phyloP scores from a whole-genome alignment of 805 yeast species.

The Henningerozyma blattae region DNA sequence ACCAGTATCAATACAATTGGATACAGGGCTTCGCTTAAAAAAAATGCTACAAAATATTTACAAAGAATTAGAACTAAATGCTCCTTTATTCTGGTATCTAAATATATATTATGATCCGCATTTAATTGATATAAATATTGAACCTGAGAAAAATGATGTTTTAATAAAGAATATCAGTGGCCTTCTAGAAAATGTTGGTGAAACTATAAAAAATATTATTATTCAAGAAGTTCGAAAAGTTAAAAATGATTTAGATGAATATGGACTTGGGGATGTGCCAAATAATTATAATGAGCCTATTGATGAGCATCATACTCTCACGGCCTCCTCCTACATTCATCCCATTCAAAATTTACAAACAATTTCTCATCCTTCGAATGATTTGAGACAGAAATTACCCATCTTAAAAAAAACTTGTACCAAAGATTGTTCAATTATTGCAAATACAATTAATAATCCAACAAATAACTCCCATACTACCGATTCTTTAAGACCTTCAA shows the following conservation, averaged over 20 bases:
- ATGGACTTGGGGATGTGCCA: too few species aligned
- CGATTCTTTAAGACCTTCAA: neutral
- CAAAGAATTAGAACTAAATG: slow-evolving; percentile 10
- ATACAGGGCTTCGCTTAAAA: slow-evolving; percentile 22
- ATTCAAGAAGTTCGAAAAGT: slow-evolving; percentile 5
- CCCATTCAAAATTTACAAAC: too few species aligned
- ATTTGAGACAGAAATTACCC: neutral
- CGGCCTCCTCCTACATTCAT: too few species aligned
- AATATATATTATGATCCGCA: slow-evolving; percentile 13
- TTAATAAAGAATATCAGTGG: slow-evolving; percentile 17
- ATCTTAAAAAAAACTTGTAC: neutral
- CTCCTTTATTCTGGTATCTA: slow-evolving; percentile 28
- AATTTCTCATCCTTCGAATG: too few species aligned
- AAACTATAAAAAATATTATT: too few species aligned
- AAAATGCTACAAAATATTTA: slow-evolving; percentile 18
- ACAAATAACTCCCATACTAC: neutral
- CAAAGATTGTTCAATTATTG: neutral
- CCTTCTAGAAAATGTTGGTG: slow-evolving; percentile 9
- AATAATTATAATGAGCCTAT: neutral
- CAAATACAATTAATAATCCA: neutral
- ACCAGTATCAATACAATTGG: slow-evolving; percentile 18
- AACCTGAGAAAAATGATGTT: slow-evolving; percentile 33
- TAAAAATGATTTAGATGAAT: neutral
- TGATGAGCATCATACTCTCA: neutral
- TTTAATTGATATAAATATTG: slow-evolving; percentile 30